Conservation (phyloP, 2,329 filamentous ascomycete species). For the Trichoderma cornu-damae region DNA sequence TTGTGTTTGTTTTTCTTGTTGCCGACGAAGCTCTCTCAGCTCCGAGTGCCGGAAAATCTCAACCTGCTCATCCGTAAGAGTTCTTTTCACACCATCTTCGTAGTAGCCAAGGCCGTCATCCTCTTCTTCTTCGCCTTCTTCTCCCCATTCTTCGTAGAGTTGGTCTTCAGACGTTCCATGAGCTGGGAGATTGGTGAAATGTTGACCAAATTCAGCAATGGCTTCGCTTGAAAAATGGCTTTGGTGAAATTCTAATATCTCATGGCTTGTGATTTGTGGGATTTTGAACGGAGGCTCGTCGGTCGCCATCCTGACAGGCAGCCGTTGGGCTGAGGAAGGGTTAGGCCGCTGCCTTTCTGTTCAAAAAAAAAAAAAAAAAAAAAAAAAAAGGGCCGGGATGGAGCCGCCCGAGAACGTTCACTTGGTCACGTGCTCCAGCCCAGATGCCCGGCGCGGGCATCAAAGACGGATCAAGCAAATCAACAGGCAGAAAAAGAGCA, state of each 20-base stretch:
- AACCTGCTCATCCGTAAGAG: constrained; percentile 86
- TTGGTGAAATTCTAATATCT: constrained; percentile 54
- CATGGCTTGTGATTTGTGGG: constrained; percentile 37
- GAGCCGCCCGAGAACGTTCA: not conserved
- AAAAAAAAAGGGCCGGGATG: constrained; percentile 4
- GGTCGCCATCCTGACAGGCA: not conserved
- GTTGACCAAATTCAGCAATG: constrained; percentile 41
- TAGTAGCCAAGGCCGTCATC: constrained; percentile 78
- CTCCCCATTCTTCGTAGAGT: constrained; percentile 26
- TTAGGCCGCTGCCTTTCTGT: not conserved
- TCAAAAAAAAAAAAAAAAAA: no score
- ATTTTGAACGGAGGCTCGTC: constrained; percentile 18
- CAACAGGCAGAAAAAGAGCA: not conserved
- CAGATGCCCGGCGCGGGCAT: not conserved
- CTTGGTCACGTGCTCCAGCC: not conserved
- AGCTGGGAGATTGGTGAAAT: constrained; percentile 37
- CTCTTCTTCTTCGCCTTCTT: constrained; percentile 36
- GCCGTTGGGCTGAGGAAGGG: not conserved
- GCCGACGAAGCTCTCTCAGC: constrained; percentile 63
- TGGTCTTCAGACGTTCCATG: constrained; percentile 29
- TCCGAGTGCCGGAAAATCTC: constrained; percentile 87
- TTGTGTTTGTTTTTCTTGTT: constrained; percentile 34
- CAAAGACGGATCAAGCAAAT: not conserved
- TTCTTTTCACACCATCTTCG: constrained; percentile 77
- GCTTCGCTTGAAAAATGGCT: constrained; percentile 53